These are phyloP conservation scores for Powellomyces hirtus DNA, from an alignment of 192 early-diverging fungal genomes.

Conservation along the genomic window DNA sequence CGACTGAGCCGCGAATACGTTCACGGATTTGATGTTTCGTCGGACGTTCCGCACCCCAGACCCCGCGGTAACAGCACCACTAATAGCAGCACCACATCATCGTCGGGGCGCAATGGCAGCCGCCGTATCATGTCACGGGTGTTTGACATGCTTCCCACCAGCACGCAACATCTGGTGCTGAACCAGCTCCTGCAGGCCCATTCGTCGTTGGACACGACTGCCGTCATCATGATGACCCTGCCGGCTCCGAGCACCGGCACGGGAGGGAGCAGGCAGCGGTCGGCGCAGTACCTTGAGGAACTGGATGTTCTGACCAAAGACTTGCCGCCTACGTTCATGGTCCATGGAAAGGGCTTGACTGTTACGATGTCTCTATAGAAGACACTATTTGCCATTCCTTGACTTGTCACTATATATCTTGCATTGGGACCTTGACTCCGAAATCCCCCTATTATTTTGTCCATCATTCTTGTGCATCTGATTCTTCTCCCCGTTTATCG, in stretches of 20 bases:
- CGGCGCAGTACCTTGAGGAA: constrained; percentile 8
- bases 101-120: no score
- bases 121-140: no score
- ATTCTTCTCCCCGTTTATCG: no score
- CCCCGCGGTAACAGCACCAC: no score
- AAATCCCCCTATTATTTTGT: no score
- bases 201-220: constrained; percentile 3
- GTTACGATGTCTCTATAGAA: constrained; percentile 16
- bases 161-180: constrained; percentile 13
- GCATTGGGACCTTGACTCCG: no score
- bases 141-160: constrained; percentile 17
- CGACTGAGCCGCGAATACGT: constrained; percentile 9
- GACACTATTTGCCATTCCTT: no score
- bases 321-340: constrained; percentile 7
- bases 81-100: no score
- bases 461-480: no score
- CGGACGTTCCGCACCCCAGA: no score
- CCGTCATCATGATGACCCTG: constrained; percentile 17
- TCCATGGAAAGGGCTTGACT: constrained; percentile 23
- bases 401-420: no score
- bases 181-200: constrained; percentile 11
- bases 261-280: neutral
- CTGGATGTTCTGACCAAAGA: constrained; percentile 10
- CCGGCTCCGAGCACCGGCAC: constrained; percentile 15
- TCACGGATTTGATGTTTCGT: neutral